These are phyloP conservation scores for Geotrichum ghanense DNA, from an alignment of 805 yeast genomes.

Conservation along the genomic window DNA sequence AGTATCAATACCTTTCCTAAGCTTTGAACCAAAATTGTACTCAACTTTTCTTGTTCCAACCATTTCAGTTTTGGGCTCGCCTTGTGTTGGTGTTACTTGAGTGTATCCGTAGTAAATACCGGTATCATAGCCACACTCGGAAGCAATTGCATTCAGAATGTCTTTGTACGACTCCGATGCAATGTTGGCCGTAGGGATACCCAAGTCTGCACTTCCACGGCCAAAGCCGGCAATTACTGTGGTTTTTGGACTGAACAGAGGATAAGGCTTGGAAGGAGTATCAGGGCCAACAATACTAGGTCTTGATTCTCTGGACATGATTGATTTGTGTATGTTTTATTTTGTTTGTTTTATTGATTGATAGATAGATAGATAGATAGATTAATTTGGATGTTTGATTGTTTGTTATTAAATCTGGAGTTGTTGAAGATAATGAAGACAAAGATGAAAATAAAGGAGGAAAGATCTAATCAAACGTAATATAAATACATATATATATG, in stretches of 20 bases:
- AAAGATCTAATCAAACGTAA: no score
- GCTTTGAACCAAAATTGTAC: constrained; percentile 49
- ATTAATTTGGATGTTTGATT: no score
- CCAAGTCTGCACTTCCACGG: constrained; percentile 86
- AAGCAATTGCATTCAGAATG: constrained; percentile 21
- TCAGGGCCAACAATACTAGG: constrained; percentile 25
- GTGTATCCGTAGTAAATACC: constrained; percentile 92
- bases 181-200: constrained; percentile 92
- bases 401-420: no score
- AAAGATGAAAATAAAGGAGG: no score
- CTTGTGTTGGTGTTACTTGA: constrained; percentile 21
- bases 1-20: constrained; percentile 30
- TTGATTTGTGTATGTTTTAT: no score
- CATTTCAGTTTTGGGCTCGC: constrained; percentile 18
- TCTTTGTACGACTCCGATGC: constrained; percentile 42
- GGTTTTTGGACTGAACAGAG: constrained; percentile 22
- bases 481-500: no score
- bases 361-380: no score
- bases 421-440: no score
- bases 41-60: constrained; percentile 27
- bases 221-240: constrained; percentile 76
- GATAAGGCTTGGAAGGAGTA: constrained; percentile 25
- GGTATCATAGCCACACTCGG: constrained; percentile 27
- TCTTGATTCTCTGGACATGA: constrained; percentile 9
- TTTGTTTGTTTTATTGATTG: no score